Base-by-base conservation (phyloP, 768 basidiomycete species). In the Trametes meyenii region DNA sequence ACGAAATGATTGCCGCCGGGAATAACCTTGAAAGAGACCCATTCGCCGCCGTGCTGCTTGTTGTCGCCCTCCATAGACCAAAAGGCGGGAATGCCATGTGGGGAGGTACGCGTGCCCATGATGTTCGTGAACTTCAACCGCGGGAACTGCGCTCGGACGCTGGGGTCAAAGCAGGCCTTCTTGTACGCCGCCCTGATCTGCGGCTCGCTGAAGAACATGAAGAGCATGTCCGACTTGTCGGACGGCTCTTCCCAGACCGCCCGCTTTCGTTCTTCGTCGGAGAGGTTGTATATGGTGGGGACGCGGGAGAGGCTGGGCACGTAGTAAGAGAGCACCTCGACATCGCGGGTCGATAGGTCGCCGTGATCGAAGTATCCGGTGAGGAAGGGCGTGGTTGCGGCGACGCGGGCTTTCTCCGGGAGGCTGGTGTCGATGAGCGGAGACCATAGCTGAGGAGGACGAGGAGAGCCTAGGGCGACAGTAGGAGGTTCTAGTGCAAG, bases 1-100 rank as follows among this genome's bases (percentile, higher is more conserved):
- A 71, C 72, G 43, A 70, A 73, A 54, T 71, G 72, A 54, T 71
- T 71, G 6, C 50, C 35, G 3, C 67, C 67, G 1, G 56, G 29
- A 5, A 69, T 48, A 13, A 62, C n/a, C 51, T 62, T 60, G 42
- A 63, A 62, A n/a, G 53, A 24, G 36, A 73, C 61, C 8, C 35
- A 49, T 5, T 65, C 51, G 17, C 63, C 62, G 0, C 66, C 58
- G 44, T 40, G 12, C 2, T 46, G 56, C 24, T 56, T 46, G 33
- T 57, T 49, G 21, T 69, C 55, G 29, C 66, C 65, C 53, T 72
- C 66, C 2, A 71, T 53, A 13, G 48, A 54, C 71, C 71, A 73
- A 39, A 21, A 50, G 21, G 62, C 58, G 0, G 45, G 17, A 0
- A 61, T 4, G 1, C 23, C 12, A 33, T 48, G 45, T 17, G 55